A percentile compares a stretch with the other conserved stretches of the same genome.
Evolutionary conservation across 2,329 filamentous ascomycete species (phyloP).

Genomic region (Aspergillus carbonarius): DNA sequence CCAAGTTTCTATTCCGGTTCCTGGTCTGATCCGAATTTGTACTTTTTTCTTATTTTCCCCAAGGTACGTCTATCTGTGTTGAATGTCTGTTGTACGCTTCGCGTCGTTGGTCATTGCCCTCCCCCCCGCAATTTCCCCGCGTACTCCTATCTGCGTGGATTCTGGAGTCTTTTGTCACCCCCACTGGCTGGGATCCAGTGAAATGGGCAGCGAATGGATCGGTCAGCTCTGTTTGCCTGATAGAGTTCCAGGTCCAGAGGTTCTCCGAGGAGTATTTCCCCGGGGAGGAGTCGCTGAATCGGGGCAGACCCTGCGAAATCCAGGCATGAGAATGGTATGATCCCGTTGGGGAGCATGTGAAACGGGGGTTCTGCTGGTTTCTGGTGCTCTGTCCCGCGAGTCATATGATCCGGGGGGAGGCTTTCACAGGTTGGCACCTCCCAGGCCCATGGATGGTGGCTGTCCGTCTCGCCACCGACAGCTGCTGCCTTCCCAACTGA

Average conservation of each 20-base stretch:
- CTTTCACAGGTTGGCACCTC: background rate
- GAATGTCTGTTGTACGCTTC: background rate
- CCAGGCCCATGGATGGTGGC: background rate
- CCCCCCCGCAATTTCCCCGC: slow-evolving; percentile 1
- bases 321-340: background rate
- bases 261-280: background rate
- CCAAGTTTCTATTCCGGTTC: slow-evolving; percentile 12
- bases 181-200: background rate
- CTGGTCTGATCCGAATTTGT: slow-evolving; percentile 16
- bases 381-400: background rate
- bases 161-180: background rate
- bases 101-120: background rate
- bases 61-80: slow-evolving; percentile 17
- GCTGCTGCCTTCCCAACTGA: slow-evolving; percentile 1
- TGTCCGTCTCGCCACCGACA: slow-evolving; percentile 3
- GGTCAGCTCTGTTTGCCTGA: background rate
- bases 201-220: background rate
- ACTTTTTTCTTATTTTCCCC: slow-evolving; percentile 8
- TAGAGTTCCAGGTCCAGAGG: background rate
- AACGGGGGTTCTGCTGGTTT: background rate
- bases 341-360: background rate
- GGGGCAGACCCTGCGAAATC: background rate
- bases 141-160: background rate
- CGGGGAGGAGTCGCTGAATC: background rate
- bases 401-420: background rate